phyloP scores from a whole-genome alignment of 2,329 filamentous ascomycete species.

The Chaetothyriales sp. region DNA sequence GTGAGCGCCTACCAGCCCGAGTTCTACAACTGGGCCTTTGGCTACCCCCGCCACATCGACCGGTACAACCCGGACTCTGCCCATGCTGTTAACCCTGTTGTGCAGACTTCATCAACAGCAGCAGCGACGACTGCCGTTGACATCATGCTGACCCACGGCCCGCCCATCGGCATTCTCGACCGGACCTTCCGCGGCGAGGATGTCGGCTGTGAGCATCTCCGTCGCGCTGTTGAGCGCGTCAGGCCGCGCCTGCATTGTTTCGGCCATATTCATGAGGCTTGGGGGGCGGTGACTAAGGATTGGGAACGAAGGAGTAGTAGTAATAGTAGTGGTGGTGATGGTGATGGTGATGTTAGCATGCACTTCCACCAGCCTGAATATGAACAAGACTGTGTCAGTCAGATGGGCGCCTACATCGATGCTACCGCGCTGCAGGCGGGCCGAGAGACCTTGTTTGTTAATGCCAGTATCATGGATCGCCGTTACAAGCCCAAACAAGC shows the following conservation, averaged over 20 bases:
- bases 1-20: constrained; percentile 41
- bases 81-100: constrained; percentile 21
- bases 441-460: constrained; percentile 41
- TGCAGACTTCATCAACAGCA: constrained; percentile 28
- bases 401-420: constrained; percentile 21
- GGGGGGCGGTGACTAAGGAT: constrained; percentile 14
- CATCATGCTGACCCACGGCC: constrained; percentile 47
- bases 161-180: constrained; percentile 39
- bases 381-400: background rate
- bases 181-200: constrained; percentile 19
- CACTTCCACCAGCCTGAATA: background rate
- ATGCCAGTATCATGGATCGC: constrained; percentile 41
- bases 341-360: background rate
- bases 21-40: constrained; percentile 42
- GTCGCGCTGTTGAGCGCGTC: constrained; percentile 35
- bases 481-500: constrained; percentile 35
- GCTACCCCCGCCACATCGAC: constrained; percentile 36
- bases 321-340: background rate
- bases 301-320: constrained; percentile 2
- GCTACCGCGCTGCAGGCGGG: constrained; percentile 28
- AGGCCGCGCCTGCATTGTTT: constrained; percentile 45
- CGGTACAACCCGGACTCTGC: constrained; percentile 33
- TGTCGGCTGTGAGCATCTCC: constrained; percentile 42
- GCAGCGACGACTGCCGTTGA: constrained; percentile 32
- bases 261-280: constrained; percentile 18